These are phyloP conservation scores for Leccinum broughii DNA, from an alignment of 768 basidiomycete species.

Conservation along the genomic window DNA sequence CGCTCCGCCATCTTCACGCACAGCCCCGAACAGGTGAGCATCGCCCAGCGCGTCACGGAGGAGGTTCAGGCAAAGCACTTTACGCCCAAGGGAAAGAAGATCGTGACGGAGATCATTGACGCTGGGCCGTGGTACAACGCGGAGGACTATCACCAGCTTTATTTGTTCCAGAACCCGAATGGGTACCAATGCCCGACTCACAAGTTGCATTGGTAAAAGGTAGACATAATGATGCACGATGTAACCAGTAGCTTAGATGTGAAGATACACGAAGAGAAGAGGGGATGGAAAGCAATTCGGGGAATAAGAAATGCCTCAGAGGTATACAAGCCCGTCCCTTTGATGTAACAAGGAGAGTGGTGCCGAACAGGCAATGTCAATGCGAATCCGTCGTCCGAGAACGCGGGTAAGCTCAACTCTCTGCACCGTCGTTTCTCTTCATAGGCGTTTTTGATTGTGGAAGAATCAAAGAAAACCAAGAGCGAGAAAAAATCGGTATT, in stretches of 20 bases:
- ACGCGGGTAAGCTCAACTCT: conserved; percentile 52
- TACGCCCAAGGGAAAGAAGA: conserved; percentile 65
- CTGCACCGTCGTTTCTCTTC: conserved; percentile 58
- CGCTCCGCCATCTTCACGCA: conserved; percentile 90
- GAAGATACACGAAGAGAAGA: not conserved
- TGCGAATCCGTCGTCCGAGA: conserved; percentile 39
- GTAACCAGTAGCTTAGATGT: not conserved
- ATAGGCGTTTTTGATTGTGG: conserved; percentile 50
- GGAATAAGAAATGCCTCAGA: conserved; percentile 43
- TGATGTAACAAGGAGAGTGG: conserved; percentile 57
- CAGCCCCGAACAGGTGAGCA: conserved; percentile 65
- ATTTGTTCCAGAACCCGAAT: conserved; percentile 72
- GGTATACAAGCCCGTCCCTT: conserved; percentile 52
- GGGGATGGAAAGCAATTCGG: not conserved
- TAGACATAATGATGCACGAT: no score
- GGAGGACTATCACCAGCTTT: conserved; percentile 83
- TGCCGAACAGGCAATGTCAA: conserved; percentile 70
- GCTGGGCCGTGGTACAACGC: conserved; percentile 82
- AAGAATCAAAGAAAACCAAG: conserved; percentile 35
- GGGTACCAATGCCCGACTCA: conserved; percentile 96
- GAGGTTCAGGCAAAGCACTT: conserved; percentile 87
- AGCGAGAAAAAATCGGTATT: not conserved
- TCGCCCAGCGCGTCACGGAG: conserved; percentile 74
- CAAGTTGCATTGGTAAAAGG: conserved; percentile 68
- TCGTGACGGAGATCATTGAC: conserved; percentile 73